These are phyloP conservation scores for Tolypocladium tundrense DNA, from an alignment of 2,329 filamentous ascomycete genomes.

Conservation along the genomic window DNA sequence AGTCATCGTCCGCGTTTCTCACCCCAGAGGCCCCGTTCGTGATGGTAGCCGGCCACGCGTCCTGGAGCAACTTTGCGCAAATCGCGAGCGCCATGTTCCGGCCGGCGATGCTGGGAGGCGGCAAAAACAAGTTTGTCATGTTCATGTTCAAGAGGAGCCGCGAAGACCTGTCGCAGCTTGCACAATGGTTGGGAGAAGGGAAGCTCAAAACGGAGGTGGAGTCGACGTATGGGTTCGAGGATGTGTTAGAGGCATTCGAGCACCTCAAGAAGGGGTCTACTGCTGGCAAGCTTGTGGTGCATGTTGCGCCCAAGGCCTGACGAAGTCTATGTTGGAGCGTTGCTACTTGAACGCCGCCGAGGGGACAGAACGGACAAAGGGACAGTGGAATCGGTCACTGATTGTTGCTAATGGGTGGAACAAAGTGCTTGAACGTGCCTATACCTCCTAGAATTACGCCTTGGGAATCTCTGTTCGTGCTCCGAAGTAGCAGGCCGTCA, in stretches of 20 bases:
- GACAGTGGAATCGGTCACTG: neutral
- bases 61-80: constrained; percentile 12
- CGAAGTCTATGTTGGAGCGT: neutral
- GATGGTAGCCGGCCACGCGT: constrained; percentile 34
- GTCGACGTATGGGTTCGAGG: constrained; percentile 42
- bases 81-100: constrained; percentile 15
- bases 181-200: constrained; percentile 44
- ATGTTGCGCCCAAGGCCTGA: constrained; percentile 6
- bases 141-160: constrained; percentile 27
- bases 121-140: constrained; percentile 30
- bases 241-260: constrained; percentile 45
- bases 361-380: neutral
- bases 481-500: neutral
- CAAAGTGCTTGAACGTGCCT: neutral
- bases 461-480: neutral
- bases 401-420: neutral
- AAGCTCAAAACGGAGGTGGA: constrained; percentile 48
- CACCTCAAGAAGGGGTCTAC: constrained; percentile 48
- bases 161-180: constrained; percentile 39
- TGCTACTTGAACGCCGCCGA: neutral
- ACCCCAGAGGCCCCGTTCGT: constrained; percentile 36
- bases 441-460: neutral
- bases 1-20: constrained; percentile 38
- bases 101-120: constrained; percentile 26
- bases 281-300: constrained; percentile 48